These are phyloP conservation scores for Silene coronaria DNA, from an alignment of 179 eudicot species.

Conservation along the genomic window DNA sequence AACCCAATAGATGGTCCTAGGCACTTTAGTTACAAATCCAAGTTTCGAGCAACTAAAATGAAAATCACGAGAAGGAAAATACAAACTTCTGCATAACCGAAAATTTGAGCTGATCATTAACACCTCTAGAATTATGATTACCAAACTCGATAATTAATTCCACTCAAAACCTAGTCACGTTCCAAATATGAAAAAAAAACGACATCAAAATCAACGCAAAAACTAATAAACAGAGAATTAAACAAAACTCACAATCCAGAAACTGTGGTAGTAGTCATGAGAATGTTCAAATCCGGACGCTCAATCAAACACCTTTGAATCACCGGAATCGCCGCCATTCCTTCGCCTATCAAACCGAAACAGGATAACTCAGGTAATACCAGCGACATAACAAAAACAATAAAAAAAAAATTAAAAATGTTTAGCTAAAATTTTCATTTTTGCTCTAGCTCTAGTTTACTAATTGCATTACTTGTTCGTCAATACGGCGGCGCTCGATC, in stretches of 20 bases:
- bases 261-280: slow-evolving; percentile 73
- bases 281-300: slow-evolving; percentile 65
- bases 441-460: too few species aligned
- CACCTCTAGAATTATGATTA: background rate
- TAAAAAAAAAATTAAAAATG: background rate
- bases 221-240: background rate
- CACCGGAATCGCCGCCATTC: slow-evolving; percentile 78
- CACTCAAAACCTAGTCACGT: background rate
- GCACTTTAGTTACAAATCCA: background rate
- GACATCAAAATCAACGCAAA: background rate
- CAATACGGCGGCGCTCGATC: too few species aligned
- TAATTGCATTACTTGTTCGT: too few species aligned
- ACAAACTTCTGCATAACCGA: background rate
- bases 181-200: background rate
- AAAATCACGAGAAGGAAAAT: background rate
- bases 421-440: too few species aligned
- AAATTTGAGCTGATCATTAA: background rate
- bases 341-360: slow-evolving; percentile 55
- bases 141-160: background rate
- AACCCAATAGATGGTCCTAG: too few species aligned
- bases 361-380: background rate
- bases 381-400: background rate
- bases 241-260: slow-evolving; percentile 72
- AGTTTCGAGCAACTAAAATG: background rate
- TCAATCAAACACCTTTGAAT: slow-evolving; percentile 50